Evolutionary conservation across 305 asterid species (phyloP), one percentile per base, ranked within the genome.

Genomic region (Euphrasia arctica): DNA sequence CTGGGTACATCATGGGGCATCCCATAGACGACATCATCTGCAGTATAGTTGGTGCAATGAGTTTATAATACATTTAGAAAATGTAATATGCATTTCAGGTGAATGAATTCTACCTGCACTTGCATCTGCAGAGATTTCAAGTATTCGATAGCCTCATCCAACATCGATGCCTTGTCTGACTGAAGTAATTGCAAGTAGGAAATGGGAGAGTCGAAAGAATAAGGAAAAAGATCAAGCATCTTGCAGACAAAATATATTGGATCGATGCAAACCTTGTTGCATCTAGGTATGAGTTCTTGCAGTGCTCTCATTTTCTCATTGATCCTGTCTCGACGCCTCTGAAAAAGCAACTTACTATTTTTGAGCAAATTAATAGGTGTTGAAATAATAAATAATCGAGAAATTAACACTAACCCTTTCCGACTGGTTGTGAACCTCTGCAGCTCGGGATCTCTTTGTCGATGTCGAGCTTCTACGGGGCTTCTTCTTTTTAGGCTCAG

Each of bases 11-110:
- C 90, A 91, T 77, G 52, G 94, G 86, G 54, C 85, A 88, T 43
- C 98, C 95, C 98, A 91, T 82, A 3, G 97, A 84, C 81, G 97
- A 84, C 86, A 81, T 81, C 83, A 81, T 78, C 98, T 91, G 81
- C 66, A 65, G 41, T 48, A 34, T 34, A 34, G 8, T 5, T 34
- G 41, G 59, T 27, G 57, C 63, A 43, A 42, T n/a, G 57, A 45
- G 28, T 5, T 51, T 34, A 18, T 18, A 18, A 18, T 31, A 31
- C 34, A 31, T 2, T 2, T 4, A 1, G 34, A 31, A 5, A 34
- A 34, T 34, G 5, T 4, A 34, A 5, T 0, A 13, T 31, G 49
- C 12, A 42, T 42, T 0, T 42, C 9, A 11, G n/a, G 4, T 31
- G 5, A 18, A 4, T 42, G 12, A 45, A 52, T 42, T 34, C 1